Percentiles rank a stretch among this genome's conserved stretches.
phyloP scores from a whole-genome alignment of 108 stramenopile species.

The Conticribra weissflogii region DNA sequence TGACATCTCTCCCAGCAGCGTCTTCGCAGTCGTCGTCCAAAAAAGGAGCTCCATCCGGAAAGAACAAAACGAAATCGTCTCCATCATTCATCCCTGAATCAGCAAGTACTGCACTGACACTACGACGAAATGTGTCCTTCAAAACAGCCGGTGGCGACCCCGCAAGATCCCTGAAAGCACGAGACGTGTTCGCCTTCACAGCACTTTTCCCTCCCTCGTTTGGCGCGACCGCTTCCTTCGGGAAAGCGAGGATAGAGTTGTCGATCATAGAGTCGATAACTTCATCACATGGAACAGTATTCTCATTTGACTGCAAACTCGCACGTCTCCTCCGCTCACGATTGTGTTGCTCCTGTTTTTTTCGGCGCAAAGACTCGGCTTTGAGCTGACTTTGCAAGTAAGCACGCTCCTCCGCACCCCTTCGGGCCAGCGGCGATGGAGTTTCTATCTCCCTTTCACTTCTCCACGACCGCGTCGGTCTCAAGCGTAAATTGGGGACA shows the following conservation, averaged over 20 bases:
- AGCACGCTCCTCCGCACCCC: slow-evolving; percentile 19
- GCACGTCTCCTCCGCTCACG: slow-evolving; percentile 10
- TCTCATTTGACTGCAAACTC: not conserved
- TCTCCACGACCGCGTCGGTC: not conserved
- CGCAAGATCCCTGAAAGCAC: not conserved
- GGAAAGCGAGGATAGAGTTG: slow-evolving; percentile 1
- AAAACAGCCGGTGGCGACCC: slow-evolving; percentile 20
- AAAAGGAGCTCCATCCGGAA: slow-evolving; percentile 20
- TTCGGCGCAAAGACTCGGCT: slow-evolving; percentile 4
- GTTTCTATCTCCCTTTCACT: slow-evolving; percentile 2
- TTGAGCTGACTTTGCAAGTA: slow-evolving; percentile 21
- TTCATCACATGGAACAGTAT: not conserved
- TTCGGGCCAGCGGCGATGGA: slow-evolving; percentile 14
- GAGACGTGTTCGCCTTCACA: not conserved
- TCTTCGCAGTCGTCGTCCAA: slow-evolving; percentile 16
- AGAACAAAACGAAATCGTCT: slow-evolving; percentile 18
- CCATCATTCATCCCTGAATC: slow-evolving; percentile 17
- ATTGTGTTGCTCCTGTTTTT: slow-evolving; percentile 13
- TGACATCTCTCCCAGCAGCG: not conserved
- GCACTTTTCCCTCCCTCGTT: not conserved
- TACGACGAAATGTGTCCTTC: slow-evolving; percentile 11
- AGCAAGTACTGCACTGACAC: slow-evolving; percentile 15
- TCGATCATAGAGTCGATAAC: slow-evolving; percentile 12
- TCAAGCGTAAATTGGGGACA: not conserved
- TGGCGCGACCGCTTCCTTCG: not conserved